phyloP scores from a whole-genome alignment of 2,329 filamentous ascomycete species.

The Aspergillus novofumigatus region DNA sequence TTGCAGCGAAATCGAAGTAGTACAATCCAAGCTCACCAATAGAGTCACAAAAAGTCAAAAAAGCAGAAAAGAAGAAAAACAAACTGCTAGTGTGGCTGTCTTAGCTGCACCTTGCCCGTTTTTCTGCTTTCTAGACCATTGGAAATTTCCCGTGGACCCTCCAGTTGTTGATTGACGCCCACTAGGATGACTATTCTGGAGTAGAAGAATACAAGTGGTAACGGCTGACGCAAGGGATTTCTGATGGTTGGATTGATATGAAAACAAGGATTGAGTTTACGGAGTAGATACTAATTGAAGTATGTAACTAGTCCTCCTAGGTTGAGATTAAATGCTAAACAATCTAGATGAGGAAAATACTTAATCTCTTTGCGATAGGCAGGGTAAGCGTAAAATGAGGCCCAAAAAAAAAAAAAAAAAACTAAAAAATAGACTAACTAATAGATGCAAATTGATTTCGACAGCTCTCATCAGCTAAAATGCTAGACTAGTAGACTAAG shows the following conservation, averaged over 20 bases:
- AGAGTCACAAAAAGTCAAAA: constrained; percentile 8
- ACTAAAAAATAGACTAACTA: constrained; percentile 7
- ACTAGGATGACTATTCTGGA: constrained; percentile 2
- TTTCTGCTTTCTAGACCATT: constrained; percentile 4
- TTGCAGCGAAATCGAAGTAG: background rate
- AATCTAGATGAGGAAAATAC: background rate
- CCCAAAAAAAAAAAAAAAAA: background rate
- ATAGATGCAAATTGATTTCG: constrained; percentile 15
- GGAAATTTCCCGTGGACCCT: constrained; percentile 16
- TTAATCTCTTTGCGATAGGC: background rate
- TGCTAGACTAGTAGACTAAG: constrained; percentile 9
- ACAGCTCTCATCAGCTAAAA: constrained; percentile 12
- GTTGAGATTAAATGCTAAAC: background rate
- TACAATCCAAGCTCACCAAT: constrained; percentile 5
- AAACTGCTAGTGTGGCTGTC: constrained; percentile 16
- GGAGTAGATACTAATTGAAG: constrained; percentile 12
- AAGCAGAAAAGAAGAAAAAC: constrained; percentile 13
- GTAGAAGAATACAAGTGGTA: constrained; percentile 12
- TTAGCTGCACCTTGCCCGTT: constrained; percentile 21
- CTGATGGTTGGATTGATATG: constrained; percentile 9
- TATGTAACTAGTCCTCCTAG: constrained; percentile 4
- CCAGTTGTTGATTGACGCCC: constrained; percentile 6
- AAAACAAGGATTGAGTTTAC: constrained; percentile 1
- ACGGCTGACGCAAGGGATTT: constrained; percentile 15
- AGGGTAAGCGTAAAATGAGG: background rate